Base-by-base conservation (phyloP, 345 rosid species). In the Populus alba region DNA sequence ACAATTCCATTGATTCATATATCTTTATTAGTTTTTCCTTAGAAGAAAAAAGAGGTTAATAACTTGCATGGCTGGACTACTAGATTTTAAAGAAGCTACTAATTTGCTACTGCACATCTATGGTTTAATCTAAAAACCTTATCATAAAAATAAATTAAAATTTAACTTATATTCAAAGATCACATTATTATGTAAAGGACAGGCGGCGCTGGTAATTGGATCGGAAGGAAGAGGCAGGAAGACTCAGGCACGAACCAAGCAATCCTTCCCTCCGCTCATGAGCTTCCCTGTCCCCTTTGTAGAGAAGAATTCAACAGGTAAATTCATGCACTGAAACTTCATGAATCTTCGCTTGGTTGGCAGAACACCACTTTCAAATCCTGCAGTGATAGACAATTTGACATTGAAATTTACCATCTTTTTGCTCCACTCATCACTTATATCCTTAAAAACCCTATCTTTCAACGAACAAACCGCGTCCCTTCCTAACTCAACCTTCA, bases 401-500 rank as follows among this genome's bases (percentile, higher is more conserved):
- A 75, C 45, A 13, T 47, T 29, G 31, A 86, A 80, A 68, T 8
- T 77, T 41, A 72, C 78, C 22, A 9, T 6, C 74, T 69, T 69
- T 47, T 59, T 70, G 27, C 76, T 82, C 85, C 84, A 80, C 38
- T 31, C 87, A 45, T 75, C 74, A 5, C 70, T 68, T 18, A 79
- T n/a, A 41, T 68, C 55, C 62, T 74, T 67, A 37, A 80, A 74
- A 23, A 37, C 77, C 27, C 6, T 7, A 33, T 17, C 22, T 4
- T 72, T 45, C n/a, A 66, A 13, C 20, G 38, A 13, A 18, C n/a
- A 1, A 39, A 51, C 68, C 38, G 57, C 35, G 23, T 55, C 55
- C 68, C 25, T 51, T 31, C 39, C 8, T 7, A 55, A 17, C 23
- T 8, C 37, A 12, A 9, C 78, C 17, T 6, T 35, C 66, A 75